Base-by-base conservation (phyloP, 169 alveolate genomes). In the Theileria equi region DNA sequence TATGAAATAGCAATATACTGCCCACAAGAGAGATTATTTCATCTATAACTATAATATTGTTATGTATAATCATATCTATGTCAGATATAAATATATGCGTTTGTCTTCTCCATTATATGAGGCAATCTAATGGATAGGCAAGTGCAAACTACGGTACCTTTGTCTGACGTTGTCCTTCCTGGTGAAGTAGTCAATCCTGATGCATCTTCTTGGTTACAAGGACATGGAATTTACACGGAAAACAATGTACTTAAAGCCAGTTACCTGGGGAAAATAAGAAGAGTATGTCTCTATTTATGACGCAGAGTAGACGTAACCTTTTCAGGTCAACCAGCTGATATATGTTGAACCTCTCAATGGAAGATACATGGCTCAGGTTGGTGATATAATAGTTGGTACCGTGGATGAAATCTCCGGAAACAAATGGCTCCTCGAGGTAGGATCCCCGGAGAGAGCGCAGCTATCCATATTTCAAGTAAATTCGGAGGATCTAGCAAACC, bases 361-460 rank as follows among this genome's bases (percentile, higher is more conserved):
- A 19, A 77, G 79, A 28, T 90, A 90, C 79, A 43, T 53, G 19
- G 95, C 90, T 13, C 88, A 90, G 47, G 90, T 90, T 21, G 95
- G 95, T 6, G 95, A 90, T 59, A 68, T 90, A 31, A 83, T 90
- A 26, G 93, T 90, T 44, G 95, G 95, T 43, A 81, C 81, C 49
- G 89, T 90, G 23, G 88, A 80, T 60, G 82, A 84, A 48, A 90
- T 90, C 60, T 61, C 44, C 60, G 88, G 88, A 47, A 87, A 87
- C 62, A 76, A 78, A 48, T 93, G 97, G 98, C 80, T 84, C 38
- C 91, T 94, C n/a, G 96, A 94, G 52, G 92, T 94, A 23, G 89
- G 92, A 50, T 80, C 97, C 2, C 89, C 85, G 32, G 90, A 89
- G 81, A 82, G 91, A 47, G 97, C 94, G 8, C 89, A 81, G 36